Evolutionary conservation across 1,284 basidiomycete genomes (phyloP).

Genomic region (Lentinula novae-zelandiae): DNA sequence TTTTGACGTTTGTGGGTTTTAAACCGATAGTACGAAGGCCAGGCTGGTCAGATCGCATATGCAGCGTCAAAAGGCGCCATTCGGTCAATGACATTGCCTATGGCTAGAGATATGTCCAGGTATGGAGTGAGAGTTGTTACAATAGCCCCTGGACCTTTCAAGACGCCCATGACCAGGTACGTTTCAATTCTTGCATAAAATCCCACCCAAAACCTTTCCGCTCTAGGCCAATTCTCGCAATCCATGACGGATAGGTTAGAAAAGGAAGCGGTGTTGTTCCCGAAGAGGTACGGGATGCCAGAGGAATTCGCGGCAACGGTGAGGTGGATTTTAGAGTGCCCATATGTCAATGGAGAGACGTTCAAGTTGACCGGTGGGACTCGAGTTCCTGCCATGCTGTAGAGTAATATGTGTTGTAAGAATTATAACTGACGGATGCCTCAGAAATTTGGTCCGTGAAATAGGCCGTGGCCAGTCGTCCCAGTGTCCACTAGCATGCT

Average conservation of each 20-base stretch:
- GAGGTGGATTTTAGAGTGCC: slow-evolving; percentile 39
- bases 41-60: slow-evolving; percentile 50
- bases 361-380: slow-evolving; percentile 43
- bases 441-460: no score
- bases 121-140: slow-evolving; percentile 49
- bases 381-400: slow-evolving; percentile 52
- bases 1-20: no score
- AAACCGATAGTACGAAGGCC: slow-evolving; percentile 36
- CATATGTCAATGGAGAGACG: slow-evolving; percentile 21
- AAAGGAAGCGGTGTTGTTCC: slow-evolving; percentile 37
- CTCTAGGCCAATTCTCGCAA: slow-evolving; percentile 31
- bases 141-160: slow-evolving; percentile 48
- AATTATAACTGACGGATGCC: no score
- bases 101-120: slow-evolving; percentile 48
- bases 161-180: slow-evolving; percentile 40
- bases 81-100: slow-evolving; percentile 49
- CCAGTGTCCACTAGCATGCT: no score
- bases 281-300: slow-evolving; percentile 38
- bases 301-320: slow-evolving; percentile 50
- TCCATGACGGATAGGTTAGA: slow-evolving; percentile 32
- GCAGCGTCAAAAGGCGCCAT: slow-evolving; percentile 52
- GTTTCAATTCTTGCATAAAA: slow-evolving; percentile 22
- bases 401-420: not conserved
- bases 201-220: slow-evolving; percentile 33
- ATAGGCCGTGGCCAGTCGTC: no score